Percentiles rank a stretch among this genome's conserved stretches.
Evolutionary conservation across 306 rosid genomes (phyloP).

Genomic region (Erythrophleum fordii): DNA sequence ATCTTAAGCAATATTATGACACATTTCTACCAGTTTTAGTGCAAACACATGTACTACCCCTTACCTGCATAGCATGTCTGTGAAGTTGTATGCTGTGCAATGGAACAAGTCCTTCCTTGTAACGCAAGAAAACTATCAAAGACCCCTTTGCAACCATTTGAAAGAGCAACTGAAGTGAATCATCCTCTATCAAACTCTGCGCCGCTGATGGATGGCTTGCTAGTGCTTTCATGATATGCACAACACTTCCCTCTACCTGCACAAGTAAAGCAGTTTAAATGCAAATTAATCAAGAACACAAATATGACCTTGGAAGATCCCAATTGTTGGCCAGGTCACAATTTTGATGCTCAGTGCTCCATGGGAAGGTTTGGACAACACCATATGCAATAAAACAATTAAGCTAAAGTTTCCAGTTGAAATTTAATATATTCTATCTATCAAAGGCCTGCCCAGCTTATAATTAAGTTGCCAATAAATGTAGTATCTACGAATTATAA

Average conservation of each 20-base stretch:
- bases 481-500: background rate
- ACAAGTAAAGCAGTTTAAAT: slow-evolving; percentile 37
- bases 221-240: slow-evolving; percentile 98
- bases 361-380: background rate
- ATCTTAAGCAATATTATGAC: slow-evolving; percentile 25
- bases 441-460: background rate
- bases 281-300: slow-evolving; percentile 20
- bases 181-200: slow-evolving; percentile 95
- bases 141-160: slow-evolving; percentile 96
- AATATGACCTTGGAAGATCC: background rate
- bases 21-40: slow-evolving; percentile 21
- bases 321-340: background rate
- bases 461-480: background rate
- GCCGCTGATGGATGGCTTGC: slow-evolving; percentile 95
- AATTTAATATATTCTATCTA: background rate
- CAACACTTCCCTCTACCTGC: slow-evolving; percentile 96
- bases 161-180: slow-evolving; percentile 91
- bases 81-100: slow-evolving; percentile 98
- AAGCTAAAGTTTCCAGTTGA: background rate
- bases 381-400: background rate
- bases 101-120: slow-evolving; percentile 92
- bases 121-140: slow-evolving; percentile 71
- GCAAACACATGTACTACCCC: slow-evolving; percentile 29
- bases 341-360: background rate
- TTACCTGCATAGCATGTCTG: slow-evolving; percentile 99